A percentile compares a stretch with the other conserved stretches of the same genome.
phyloP scores from a whole-genome alignment of 177 flowering plant genomes.

The Vitis hybrid region DNA sequence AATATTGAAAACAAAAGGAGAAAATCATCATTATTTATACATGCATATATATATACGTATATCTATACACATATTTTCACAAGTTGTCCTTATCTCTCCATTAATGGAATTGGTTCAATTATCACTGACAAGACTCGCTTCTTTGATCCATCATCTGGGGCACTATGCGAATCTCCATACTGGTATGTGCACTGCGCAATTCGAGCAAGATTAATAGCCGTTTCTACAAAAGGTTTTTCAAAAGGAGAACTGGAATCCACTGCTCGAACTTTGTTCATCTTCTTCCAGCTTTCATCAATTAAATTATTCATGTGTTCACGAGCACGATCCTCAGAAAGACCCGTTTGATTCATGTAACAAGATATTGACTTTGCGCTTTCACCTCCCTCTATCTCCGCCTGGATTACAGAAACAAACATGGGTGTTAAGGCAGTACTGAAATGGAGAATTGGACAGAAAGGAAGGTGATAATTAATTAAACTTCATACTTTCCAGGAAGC shows the following conservation, averaged over 20 bases:
- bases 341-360: slow-evolving; percentile 35
- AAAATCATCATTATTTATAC: too few relatives aligned
- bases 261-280: slow-evolving; percentile 19
- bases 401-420: neutral
- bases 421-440: too few relatives aligned
- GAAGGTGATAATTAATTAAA: too few relatives aligned
- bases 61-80: too few relatives aligned
- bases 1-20: too few relatives aligned
- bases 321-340: slow-evolving; percentile 25
- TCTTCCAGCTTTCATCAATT: slow-evolving; percentile 35
- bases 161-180: slow-evolving; percentile 39
- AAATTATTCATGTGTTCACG: slow-evolving; percentile 16
- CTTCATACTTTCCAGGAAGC: slow-evolving; percentile 24
- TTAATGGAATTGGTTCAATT: slow-evolving; percentile 21
- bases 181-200: slow-evolving; percentile 29
- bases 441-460: too few relatives aligned
- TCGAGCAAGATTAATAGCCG: slow-evolving; percentile 27
- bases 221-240: slow-evolving; percentile 15
- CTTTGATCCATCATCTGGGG: slow-evolving; percentile 21
- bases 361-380: slow-evolving; percentile 31
- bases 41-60: too few relatives aligned
- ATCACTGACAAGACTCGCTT: slow-evolving; percentile 22
- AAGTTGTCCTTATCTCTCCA: too few relatives aligned
- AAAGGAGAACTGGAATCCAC: slow-evolving; percentile 13
- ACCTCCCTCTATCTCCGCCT: slow-evolving; percentile 40